Base-by-base conservation (phyloP, 495 filamentous ascomycete genomes). In the Halenospora varia region DNA sequence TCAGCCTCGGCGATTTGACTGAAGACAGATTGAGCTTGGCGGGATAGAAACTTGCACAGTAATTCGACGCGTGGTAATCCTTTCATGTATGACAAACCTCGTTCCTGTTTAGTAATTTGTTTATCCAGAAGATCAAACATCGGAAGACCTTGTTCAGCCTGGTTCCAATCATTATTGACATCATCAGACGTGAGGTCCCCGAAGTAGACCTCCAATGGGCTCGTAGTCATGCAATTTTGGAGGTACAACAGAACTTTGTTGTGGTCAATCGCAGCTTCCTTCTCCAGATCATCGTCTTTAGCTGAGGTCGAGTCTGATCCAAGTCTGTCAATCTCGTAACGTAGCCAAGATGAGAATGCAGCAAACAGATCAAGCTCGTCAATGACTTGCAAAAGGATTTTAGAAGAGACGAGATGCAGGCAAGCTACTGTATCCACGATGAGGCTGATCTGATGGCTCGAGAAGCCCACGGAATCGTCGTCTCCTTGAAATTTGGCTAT, bases 291-390 rank as follows among this genome's bases (percentile, higher is more conserved):
- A 44, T 86, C 83, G 2, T 83, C 79, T 1, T 69, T 68, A 15
- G 66, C 53, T 1, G 77, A 72, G 0, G 70, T 67, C 3, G 74
- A 71, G 9, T 75, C 77, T 1, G 78, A 74, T 3, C 73, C 73
- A 42, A 80, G 72, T 39, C 74, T 74, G 59, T 96, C 88, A 51
- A 97, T 93, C 63, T 94, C 87, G 57, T 92, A 79, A 4, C 85
- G 82, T 39, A 98, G 78, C 94, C 93, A 98, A 51, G 77, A 75
- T 0, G 88, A 89, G 69, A 97, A 98, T 3, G 82, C 78, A 8
- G 73, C 62, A 65, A 96, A 98, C 47, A 91, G 80, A 18, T 83
- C 77, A 25, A 94, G 74, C 68, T 98, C 94, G 46, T 88, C 82
- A 63, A 88, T 86, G 23, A 88, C 80, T 45, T 81, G 69, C 10